Conservation (phyloP, 2,329 filamentous ascomycete species). For the Fusarium verrucosum region DNA sequence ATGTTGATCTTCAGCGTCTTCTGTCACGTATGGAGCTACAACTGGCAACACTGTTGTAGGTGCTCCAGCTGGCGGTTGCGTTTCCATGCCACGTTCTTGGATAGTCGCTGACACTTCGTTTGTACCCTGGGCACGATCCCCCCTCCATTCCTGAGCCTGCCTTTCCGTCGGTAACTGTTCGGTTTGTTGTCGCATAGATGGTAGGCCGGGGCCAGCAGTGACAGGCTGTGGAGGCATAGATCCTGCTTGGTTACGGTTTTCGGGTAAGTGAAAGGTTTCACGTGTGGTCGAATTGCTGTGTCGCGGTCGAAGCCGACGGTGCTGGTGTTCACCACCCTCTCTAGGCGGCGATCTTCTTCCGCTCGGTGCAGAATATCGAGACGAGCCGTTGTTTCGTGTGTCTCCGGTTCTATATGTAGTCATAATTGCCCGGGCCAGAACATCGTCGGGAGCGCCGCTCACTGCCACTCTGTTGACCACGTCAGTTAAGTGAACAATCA, state of each 20-base stretch:
- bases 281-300: slow-evolving; percentile 30
- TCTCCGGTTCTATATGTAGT: slow-evolving; percentile 23
- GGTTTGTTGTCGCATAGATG: slow-evolving; percentile 14
- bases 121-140: not conserved
- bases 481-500: slow-evolving; percentile 15
- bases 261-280: not conserved
- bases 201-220: not conserved
- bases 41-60: slow-evolving; percentile 27
- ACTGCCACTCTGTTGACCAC: slow-evolving; percentile 9
- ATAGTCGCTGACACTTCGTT: not conserved
- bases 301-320: slow-evolving; percentile 45
- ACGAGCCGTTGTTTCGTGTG: slow-evolving; percentile 20
- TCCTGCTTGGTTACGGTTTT: slow-evolving; percentile 5
- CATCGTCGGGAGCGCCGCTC: slow-evolving; percentile 32
- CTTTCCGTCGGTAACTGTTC: slow-evolving; percentile 11
- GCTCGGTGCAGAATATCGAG: slow-evolving; percentile 19
- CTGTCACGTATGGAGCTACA: slow-evolving; percentile 21
- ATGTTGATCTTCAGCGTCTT: slow-evolving; percentile 2
- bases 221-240: slow-evolving; percentile 1
- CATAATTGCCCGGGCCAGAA: slow-evolving; percentile 29
- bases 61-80: slow-evolving; percentile 1
- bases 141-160: slow-evolving; percentile 9
- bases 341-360: slow-evolving; percentile 45
- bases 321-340: slow-evolving; percentile 42
- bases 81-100: slow-evolving; percentile 1